Base-by-base conservation (phyloP, 2,329 filamentous ascomycete species). In the Samsoniella hepiali region DNA sequence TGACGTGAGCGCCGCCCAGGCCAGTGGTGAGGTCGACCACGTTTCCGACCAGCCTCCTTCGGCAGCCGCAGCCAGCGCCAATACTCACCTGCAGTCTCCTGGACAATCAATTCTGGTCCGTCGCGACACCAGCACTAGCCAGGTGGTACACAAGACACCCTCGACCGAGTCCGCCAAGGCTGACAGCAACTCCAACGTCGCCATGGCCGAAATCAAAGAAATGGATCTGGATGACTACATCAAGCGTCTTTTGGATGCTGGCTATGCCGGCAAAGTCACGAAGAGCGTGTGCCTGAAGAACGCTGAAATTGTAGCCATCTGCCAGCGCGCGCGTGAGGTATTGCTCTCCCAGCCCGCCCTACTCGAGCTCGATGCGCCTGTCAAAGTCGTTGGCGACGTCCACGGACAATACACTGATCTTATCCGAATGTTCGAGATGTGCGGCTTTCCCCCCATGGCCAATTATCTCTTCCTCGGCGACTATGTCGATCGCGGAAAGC, bases 371-470 rank as follows among this genome's bases (percentile, higher is more conserved):
- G 90, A 94, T 67, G 91, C 95, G 5, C 94, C 95, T 0, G 95
- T 99, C 72, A 99, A 99, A 80, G 96, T 99, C 71, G 95, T 98
- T 34, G 94, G 94, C 58, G 94, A 98, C 74, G 92, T 98, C 15
- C 94, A 98, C 74, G 94, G 94, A 58, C 94, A 98, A 76, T 98
- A 97, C 75, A 96, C 93, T 11, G 94, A 98, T 76, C 80, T 98
- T 58, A 96, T 98, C 71, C 88, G 94, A 67, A 91, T 98, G 85
- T 98, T 98, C 72, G 94, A 98, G 76, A 97, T 97, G 93, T 97
- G 94, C 73, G 94, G 94, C 5, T 98, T 97, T 72, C 94, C 94
- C 8, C 94, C 94, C 2, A 89, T 86, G 66, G 87, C 93, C 45
- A 98, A 98, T 79, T 98, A 92, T 73, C 84, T 98, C 58, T 98